Conservation (phyloP, 148 eudicot genomes). For the Tetragonia tetragonoides region DNA sequence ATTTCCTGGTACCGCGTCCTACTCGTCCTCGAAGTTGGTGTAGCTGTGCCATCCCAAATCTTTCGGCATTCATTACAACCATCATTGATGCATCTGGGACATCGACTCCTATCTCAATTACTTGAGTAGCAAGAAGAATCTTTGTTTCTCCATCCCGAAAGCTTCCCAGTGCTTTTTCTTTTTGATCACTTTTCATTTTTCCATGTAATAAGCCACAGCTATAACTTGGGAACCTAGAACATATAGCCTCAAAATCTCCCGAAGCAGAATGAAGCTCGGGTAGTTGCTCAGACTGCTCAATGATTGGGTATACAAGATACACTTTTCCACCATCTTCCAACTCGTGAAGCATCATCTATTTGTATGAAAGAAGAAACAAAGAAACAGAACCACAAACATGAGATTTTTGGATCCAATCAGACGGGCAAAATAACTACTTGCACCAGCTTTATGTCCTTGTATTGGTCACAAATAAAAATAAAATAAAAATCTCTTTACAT, state of each 20-base stretch:
- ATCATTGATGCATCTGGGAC: constrained; percentile 98
- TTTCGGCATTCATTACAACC: constrained; percentile 96
- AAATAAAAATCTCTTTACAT: too few species aligned
- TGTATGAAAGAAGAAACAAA: background rate
- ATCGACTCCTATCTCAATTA: constrained; percentile 91
- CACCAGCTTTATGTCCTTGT: too few species aligned
- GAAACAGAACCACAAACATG: background rate
- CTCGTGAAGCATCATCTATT: constrained; percentile 78
- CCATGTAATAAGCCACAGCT: constrained; percentile 88
- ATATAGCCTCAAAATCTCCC: constrained; percentile 66
- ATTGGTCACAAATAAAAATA: too few species aligned
- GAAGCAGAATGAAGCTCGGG: constrained; percentile 95
- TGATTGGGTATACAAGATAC: constrained; percentile 79
- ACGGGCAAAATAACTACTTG: background rate
- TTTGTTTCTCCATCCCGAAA: constrained; percentile 77
- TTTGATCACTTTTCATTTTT: constrained; percentile 77
- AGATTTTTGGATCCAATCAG: background rate
- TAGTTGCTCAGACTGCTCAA: constrained; percentile 77
- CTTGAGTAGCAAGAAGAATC: constrained; percentile 82
- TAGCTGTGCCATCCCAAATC: constrained; percentile 94
- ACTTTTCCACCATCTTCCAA: constrained; percentile 74
- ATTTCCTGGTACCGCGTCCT: constrained; percentile 83
- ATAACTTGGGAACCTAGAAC: constrained; percentile 49
- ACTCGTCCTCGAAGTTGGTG: constrained; percentile 98
- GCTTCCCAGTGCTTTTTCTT: constrained; percentile 65